A percentile compares a stretch with the other conserved stretches of the same genome.
Conservation (phyloP, 345 rosid genomes). For the Stellera chamaejasme region DNA sequence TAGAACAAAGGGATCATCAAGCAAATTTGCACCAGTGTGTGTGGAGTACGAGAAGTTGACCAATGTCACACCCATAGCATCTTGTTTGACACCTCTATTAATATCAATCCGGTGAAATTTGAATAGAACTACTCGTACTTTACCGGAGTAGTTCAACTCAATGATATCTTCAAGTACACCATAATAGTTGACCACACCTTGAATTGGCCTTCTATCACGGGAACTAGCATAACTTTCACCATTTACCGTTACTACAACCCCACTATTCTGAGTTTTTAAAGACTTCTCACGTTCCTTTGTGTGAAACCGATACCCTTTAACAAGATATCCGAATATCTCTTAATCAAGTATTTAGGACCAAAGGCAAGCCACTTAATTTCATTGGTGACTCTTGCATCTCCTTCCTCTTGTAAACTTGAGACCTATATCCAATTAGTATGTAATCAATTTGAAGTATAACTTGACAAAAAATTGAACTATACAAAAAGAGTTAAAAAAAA, state of each 20-base stretch:
- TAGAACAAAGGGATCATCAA: not conserved
- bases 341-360: not conserved
- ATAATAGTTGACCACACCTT: not conserved
- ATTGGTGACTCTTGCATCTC: not conserved
- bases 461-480: too few species aligned
- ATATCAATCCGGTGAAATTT: not conserved
- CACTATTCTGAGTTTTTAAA: not conserved
- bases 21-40: too few species aligned
- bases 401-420: too few species aligned
- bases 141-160: not conserved
- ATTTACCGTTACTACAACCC: not conserved
- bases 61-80: not conserved
- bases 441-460: too few species aligned
- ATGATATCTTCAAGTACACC: not conserved
- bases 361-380: not conserved
- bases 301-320: not conserved
- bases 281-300: not conserved
- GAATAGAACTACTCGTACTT: not conserved
- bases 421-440: too few species aligned
- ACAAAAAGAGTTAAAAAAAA: too few species aligned
- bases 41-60: not conserved
- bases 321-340: not conserved
- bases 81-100: not conserved
- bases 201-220: not conserved
- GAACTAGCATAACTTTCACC: not conserved